These are phyloP conservation scores for Candida jianshihensis DNA, from an alignment of 805 yeast species.

Conservation along the genomic window DNA sequence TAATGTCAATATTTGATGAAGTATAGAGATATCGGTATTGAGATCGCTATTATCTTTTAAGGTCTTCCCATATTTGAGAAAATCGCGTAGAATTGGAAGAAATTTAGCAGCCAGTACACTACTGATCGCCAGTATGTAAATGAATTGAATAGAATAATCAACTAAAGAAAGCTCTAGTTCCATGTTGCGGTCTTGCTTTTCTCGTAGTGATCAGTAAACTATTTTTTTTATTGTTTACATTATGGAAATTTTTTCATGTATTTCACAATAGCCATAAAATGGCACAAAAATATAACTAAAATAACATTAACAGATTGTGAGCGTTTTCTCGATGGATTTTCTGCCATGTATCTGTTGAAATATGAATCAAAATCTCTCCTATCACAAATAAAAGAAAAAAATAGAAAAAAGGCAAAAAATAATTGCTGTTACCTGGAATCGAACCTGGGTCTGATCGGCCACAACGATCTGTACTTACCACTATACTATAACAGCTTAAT, in stretches of 20 bases:
- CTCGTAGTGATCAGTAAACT: too few species aligned
- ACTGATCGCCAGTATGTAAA: slow-evolving; percentile 1
- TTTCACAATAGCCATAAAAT: too few species aligned
- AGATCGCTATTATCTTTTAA: slow-evolving; percentile 9
- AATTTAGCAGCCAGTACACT: slow-evolving; percentile 27
- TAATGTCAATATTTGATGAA: slow-evolving; percentile 18
- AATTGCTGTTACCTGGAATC: slow-evolving; percentile 64
- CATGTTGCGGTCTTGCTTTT: too few species aligned
- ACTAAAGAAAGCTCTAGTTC: too few species aligned
- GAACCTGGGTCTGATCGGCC: slow-evolving; percentile 72
- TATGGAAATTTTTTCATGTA: too few species aligned
- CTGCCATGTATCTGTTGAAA: too few species aligned
- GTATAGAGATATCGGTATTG: slow-evolving; percentile 4
- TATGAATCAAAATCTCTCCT: too few species aligned
- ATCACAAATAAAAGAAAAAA: not conserved
- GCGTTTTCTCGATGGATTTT: too few species aligned
- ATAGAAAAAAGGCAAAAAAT: slow-evolving; percentile 17
- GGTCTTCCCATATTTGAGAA: slow-evolving; percentile 43
- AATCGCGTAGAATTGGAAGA: slow-evolving; percentile 24
- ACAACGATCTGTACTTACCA: slow-evolving; percentile 70
- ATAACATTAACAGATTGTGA: too few species aligned
- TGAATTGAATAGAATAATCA: slow-evolving; percentile 1
- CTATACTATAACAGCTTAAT: slow-evolving; percentile 43
- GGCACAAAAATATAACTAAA: too few species aligned
- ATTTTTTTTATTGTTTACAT: too few species aligned